Evolutionary conservation across 768 basidiomycete genomes (phyloP), one percentile per base, ranked within the genome.

Genomic region (Crucibulum laeve): DNA sequence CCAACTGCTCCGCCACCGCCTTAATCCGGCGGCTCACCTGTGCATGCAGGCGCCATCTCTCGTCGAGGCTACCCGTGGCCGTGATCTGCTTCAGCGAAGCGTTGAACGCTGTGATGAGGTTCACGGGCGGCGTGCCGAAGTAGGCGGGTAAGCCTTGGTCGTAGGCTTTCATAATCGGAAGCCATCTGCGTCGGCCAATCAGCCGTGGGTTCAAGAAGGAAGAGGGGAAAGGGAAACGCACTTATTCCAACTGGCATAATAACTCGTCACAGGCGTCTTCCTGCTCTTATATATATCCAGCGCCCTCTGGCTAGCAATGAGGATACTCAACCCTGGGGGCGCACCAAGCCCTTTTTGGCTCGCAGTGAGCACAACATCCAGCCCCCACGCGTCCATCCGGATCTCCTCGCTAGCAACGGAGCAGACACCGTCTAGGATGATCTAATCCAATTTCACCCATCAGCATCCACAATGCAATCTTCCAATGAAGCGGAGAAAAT

Each of bases 401-500:
- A 96, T 86, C 57, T 93, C 89, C 60, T 95, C 92, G 53, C 82
- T 86, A 1, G 87, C 93, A n/a, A 92, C 87, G 3, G 90, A 83
- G 67, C 92, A 96, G 22, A 96, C 93, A 10, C 81, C 90, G 56
- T 96, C 93, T 35, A 91, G 67, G 6, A 84, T n/a, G n/a, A n/a
- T n/a, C n/a, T n/a, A n/a, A n/a, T n/a, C n/a, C n/a, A n/a, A n/a
- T n/a, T n/a, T n/a, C n/a, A n/a, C n/a, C 70, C 35, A 91, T 65
- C 83, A 84, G 50, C 14, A n/a, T 38, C 23, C 13, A 11, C 14
- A 13, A 11, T 24, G 18, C 19, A 23, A 10, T 24, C 19, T 14
- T 23, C 13, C 39, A 11, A 8, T 26, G 11, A 8, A 10, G n/a
- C 11, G 39, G 11, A 40, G 14, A 19, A 11, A 40, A 24, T 11